These are phyloP conservation scores for Daldinia bambusicola DNA, from an alignment of 495 filamentous ascomycete species.

Conservation along the genomic window DNA sequence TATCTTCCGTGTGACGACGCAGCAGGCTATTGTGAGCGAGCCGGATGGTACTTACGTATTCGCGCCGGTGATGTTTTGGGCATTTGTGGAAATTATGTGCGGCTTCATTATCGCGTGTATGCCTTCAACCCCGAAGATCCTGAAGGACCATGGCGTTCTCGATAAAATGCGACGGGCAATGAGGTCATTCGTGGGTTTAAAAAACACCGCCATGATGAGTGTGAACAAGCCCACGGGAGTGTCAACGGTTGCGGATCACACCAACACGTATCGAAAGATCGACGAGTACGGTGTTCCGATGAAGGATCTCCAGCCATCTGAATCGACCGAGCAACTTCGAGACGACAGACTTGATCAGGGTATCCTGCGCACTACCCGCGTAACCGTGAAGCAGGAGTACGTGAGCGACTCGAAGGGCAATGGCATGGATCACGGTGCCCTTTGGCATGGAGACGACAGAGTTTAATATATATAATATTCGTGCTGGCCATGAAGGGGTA, in stretches of 20 bases:
- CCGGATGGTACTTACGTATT: conserved; percentile 37
- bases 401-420: conserved; percentile 11
- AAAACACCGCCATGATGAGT: conserved; percentile 23
- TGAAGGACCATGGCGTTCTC: conserved; percentile 41
- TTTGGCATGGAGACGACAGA: conserved; percentile 20
- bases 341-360: conserved; percentile 31
- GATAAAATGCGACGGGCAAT: conserved; percentile 24
- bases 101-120: conserved; percentile 49
- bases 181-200: conserved; percentile 32
- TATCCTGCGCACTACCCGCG: conserved; percentile 36
- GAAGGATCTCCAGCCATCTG: conserved; percentile 30
- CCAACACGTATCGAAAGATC: conserved; percentile 34
- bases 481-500: conserved; percentile 3
- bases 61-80: conserved; percentile 49
- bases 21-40: conserved; percentile 33
- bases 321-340: conserved; percentile 35
- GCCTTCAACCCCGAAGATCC: conserved; percentile 46
- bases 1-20: conserved; percentile 44
- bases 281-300: conserved; percentile 32
- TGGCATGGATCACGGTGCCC: conserved; percentile 20
- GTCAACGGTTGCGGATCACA: conserved; percentile 9
- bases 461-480: conserved; percentile 14
- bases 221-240: conserved; percentile 20
- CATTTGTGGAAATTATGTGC: conserved; percentile 46
- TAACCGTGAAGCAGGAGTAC: conserved; percentile 36